A percentile compares a stretch with the other conserved stretches of the same genome.
Conservation (phyloP, 352 stramenopile genomes). For the Phytophthora brassicae region DNA sequence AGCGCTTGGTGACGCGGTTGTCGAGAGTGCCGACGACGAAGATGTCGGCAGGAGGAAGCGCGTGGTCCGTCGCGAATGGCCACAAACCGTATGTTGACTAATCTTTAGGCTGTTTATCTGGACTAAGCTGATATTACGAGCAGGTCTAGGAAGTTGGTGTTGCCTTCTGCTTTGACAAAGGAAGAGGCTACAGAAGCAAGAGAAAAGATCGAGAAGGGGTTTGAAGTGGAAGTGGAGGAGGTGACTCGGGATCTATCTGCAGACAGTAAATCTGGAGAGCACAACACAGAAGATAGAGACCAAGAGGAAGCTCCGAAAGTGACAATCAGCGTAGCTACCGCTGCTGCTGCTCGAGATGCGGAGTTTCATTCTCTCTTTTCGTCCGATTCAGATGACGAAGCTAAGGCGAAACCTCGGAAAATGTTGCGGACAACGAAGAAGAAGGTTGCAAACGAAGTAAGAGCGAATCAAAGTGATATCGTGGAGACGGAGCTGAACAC, state of each 20-base stretch:
- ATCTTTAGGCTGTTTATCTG: background rate
- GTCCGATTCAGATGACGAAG: slow-evolving; percentile 31
- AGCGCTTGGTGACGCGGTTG: slow-evolving; percentile 17
- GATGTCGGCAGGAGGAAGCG: slow-evolving; percentile 13
- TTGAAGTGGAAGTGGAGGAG: slow-evolving; percentile 21
- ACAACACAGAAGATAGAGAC: slow-evolving; percentile 1
- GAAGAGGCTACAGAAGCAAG: slow-evolving; percentile 33
- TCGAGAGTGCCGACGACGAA: slow-evolving; percentile 9
- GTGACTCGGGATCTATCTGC: background rate
- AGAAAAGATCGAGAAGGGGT: slow-evolving; percentile 44
- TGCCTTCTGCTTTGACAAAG: slow-evolving; percentile 44
- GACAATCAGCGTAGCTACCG: slow-evolving; percentile 4
- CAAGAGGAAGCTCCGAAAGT: background rate
- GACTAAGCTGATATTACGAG: slow-evolving; percentile 5
- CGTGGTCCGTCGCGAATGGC: slow-evolving; percentile 14
- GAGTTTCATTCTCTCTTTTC: slow-evolving; percentile 29
- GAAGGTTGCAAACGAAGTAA: slow-evolving; percentile 6
- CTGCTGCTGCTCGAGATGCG: slow-evolving; percentile 19
- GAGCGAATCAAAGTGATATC: background rate
- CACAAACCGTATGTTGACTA: slow-evolving; percentile 26
- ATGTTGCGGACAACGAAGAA: slow-evolving; percentile 12
- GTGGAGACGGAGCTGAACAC: background rate
- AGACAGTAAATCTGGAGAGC: background rate
- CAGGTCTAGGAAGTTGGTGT: slow-evolving; percentile 18
- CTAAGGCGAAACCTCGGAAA: background rate